Percentiles rank a stretch among this genome's conserved stretches.
phyloP scores from a whole-genome alignment of 2,329 filamentous ascomycete genomes.

The Fusarium sp. region DNA sequence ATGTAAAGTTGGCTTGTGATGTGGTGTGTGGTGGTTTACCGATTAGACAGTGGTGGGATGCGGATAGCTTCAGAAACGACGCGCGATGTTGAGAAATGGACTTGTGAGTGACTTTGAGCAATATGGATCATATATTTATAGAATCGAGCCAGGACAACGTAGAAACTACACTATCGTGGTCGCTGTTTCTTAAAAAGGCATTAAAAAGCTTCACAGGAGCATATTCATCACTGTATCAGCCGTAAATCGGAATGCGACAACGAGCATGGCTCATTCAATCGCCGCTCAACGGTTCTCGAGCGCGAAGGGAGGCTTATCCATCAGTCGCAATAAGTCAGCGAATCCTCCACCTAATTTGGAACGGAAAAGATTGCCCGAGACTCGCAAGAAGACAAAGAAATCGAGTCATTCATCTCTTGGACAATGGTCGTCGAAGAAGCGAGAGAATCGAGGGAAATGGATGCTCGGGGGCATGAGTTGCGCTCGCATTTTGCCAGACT shows the following conservation, averaged over 20 bases:
- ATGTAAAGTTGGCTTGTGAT: constrained; percentile 1
- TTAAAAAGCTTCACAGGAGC: constrained; percentile 11
- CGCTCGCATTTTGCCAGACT: constrained; percentile 43
- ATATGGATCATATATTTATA: constrained; percentile 3
- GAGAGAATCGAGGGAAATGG: constrained; percentile 44
- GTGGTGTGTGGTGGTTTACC: constrained; percentile 34
- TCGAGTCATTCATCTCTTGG: constrained; percentile 48
- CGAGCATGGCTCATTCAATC: constrained; percentile 38
- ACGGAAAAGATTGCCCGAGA: constrained; percentile 38
- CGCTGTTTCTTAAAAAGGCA: constrained; percentile 28
- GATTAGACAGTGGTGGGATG: constrained; percentile 39
- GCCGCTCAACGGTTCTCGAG: constrained; percentile 28
- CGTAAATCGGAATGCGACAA: constrained; percentile 50
- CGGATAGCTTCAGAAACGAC: constrained; percentile 50
- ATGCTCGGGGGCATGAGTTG: constrained; percentile 45
- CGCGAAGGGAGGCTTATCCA: constrained; percentile 16
- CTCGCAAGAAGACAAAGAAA: constrained; percentile 37
- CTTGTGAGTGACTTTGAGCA: constrained; percentile 46
- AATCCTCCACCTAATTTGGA: constrained; percentile 22
- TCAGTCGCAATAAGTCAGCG: constrained; percentile 30
- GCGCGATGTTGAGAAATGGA: constrained; percentile 26
- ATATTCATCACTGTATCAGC: constrained; percentile 9
- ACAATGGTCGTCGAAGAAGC: constrained; percentile 44
- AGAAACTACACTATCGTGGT: constrained; percentile 22
- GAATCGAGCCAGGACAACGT: constrained; percentile 15